Conservation (phyloP, 139 green algal species). For the Penium margaritaceum region DNA sequence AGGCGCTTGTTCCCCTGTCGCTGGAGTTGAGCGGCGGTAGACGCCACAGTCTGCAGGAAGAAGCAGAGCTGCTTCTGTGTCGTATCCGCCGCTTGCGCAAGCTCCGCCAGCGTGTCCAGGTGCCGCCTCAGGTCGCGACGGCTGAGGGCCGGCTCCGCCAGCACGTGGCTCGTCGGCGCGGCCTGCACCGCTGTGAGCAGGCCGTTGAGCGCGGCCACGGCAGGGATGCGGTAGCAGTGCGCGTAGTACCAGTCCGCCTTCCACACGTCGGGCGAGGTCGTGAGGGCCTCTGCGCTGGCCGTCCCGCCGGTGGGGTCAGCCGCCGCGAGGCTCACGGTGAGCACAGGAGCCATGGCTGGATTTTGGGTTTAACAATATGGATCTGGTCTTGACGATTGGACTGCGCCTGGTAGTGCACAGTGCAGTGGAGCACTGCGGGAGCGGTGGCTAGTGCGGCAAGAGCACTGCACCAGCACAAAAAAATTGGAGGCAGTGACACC, state of each 20-base stretch:
- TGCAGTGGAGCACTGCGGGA: too few relatives aligned
- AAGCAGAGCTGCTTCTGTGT: neutral
- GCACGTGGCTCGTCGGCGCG: neutral
- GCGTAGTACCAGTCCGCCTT: conserved; percentile 8
- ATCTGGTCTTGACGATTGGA: too few relatives aligned
- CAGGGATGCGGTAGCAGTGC: conserved; percentile 6
- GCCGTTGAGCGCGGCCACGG: neutral
- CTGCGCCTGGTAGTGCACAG: too few relatives aligned
- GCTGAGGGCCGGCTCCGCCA: neutral
- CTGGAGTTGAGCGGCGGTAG: neutral
- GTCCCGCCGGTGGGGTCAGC: neutral
- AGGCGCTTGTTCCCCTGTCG: neutral
- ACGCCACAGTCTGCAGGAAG: neutral
- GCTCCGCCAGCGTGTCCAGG: neutral
- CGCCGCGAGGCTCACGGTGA: too few relatives aligned
- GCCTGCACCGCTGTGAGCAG: neutral
- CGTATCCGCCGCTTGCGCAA: neutral
- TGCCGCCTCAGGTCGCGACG: neutral
- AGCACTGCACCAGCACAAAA: too few relatives aligned
- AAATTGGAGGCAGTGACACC: too few relatives aligned
- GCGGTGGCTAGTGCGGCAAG: too few relatives aligned
- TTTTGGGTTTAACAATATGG: too few relatives aligned
- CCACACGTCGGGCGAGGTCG: conserved; percentile 5
- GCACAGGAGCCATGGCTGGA: too few relatives aligned
- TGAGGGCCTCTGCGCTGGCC: neutral